Percentiles rank a stretch among this genome's conserved stretches.
phyloP scores from a whole-genome alignment of 345 rosid species.

The Hypericum androsaemum region DNA sequence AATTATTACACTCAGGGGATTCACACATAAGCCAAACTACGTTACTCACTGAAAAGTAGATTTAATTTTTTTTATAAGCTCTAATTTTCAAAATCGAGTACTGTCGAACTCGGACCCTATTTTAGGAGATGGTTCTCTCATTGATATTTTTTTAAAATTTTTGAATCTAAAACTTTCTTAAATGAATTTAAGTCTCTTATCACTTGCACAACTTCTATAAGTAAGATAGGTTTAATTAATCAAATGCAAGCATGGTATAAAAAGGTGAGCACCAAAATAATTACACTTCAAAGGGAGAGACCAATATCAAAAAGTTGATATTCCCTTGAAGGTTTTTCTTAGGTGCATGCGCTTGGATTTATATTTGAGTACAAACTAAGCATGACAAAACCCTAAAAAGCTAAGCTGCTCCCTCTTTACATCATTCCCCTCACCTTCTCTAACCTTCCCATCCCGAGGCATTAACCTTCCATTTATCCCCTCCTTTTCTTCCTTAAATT shows the following conservation, averaged over 20 bases:
- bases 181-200: too few relatives aligned
- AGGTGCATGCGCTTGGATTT: slow-evolving; percentile 42
- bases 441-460: slow-evolving; percentile 60
- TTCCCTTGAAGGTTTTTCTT: slow-evolving; percentile 28
- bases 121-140: too few relatives aligned
- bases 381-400: slow-evolving; percentile 48
- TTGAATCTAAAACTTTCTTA: too few relatives aligned
- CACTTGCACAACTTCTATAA: neutral
- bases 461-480: slow-evolving; percentile 23
- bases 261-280: slow-evolving; percentile 14
- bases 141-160: too few relatives aligned
- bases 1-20: too few relatives aligned
- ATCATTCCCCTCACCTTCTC: slow-evolving; percentile 64
- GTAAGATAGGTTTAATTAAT: slow-evolving; percentile 3
- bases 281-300: slow-evolving; percentile 1
- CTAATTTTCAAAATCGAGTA: too few relatives aligned
- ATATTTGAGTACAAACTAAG: slow-evolving; percentile 43
- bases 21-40: too few relatives aligned
- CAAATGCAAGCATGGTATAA: slow-evolving; percentile 22
- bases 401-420: slow-evolving; percentile 36
- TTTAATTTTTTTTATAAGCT: too few relatives aligned
- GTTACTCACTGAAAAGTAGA: too few relatives aligned
- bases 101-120: too few relatives aligned
- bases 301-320: slow-evolving; percentile 16
- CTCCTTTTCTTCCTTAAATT: slow-evolving; percentile 16